Evolutionary conservation across 441 rosid species (phyloP), one percentile per base, ranked within the genome.

Genomic region (Iberis amara): DNA sequence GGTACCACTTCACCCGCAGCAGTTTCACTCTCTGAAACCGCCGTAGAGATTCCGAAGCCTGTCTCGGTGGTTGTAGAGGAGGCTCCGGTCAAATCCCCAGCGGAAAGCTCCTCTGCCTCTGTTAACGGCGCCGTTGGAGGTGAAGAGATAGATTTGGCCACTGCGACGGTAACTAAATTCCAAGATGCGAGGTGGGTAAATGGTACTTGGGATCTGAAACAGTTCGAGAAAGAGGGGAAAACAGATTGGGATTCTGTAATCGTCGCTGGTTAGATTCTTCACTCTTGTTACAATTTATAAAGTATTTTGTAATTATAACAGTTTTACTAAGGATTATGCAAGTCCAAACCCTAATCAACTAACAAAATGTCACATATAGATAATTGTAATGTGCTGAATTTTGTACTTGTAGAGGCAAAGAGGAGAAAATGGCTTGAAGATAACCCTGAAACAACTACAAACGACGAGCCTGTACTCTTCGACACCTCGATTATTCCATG

Each of bases 401-500:
- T 6, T 63, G 56, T 15, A 9, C 0, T 15, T 21, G 3, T 23
- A 63, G 8, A 91, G 96, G 96, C 74, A 46, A 85, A 70, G 81
- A 85, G 98, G 73, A 79, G 98, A 53, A 88, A 91, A 74, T 88
- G 85, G 91, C 81, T 91, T 1, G 81, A 88, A 67, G 74, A 68
- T 36, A 85, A 77, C 71, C 98, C 96, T 1, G 91, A 88, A 64
- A 70, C 95, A 23, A 80, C 94, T 10, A 82, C 70, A 47, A 88
- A 88, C 13, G 81, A 83, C 4, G 87, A 82, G 47, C 95, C 81
- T 64, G 76, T 88, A 11, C 73, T 91, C 61, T 91, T 91, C 12
- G 95, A 88, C 60, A 85, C 96, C 11, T 82, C 95, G 40, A 79
- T 82, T 13, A 64, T 91, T 50, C 98, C 98, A 52, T 91, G 98